Conservation (phyloP, 2,329 filamentous ascomycete species). For the Cladosporium austrohemisphaericum region DNA sequence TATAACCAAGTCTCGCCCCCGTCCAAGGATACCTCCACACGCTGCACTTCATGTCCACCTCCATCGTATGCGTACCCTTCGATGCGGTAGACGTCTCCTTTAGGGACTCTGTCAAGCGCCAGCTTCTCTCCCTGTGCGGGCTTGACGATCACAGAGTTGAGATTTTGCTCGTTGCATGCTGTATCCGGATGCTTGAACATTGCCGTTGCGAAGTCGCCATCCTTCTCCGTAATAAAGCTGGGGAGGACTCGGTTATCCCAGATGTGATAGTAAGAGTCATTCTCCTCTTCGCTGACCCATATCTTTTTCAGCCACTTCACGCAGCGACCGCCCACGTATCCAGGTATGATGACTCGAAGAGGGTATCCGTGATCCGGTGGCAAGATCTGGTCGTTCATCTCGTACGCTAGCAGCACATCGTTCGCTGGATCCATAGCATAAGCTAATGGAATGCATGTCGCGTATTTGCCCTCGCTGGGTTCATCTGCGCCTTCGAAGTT, state of each 20-base stretch:
- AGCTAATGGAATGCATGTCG: conserved; percentile 47
- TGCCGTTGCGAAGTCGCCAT: conserved; percentile 45
- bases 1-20: conserved; percentile 48
- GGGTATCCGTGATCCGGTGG: conserved; percentile 45
- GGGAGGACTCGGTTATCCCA: conserved; percentile 51
- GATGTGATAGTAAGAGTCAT: conserved; percentile 45
- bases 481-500: conserved; percentile 51
- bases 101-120: conserved; percentile 35
- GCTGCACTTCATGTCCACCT: conserved; percentile 48
- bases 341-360: conserved; percentile 41
- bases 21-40: conserved; percentile 49
- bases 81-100: conserved; percentile 43
- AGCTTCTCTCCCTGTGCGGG: conserved; percentile 48
- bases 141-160: conserved; percentile 47
- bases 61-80: conserved; percentile 50
- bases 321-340: conserved; percentile 40
- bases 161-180: conserved; percentile 47
- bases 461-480: conserved; percentile 46
- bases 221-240: conserved; percentile 47
- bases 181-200: conserved; percentile 50
- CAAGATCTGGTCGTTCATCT: conserved; percentile 41
- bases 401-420: conserved; percentile 55
- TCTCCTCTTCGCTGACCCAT: conserved; percentile 41
- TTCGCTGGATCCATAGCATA: conserved; percentile 47
- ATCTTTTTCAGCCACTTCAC: conserved; percentile 43